phyloP scores from a whole-genome alignment of 2,329 filamentous ascomycete species.

The Aureobasidium sp. region DNA sequence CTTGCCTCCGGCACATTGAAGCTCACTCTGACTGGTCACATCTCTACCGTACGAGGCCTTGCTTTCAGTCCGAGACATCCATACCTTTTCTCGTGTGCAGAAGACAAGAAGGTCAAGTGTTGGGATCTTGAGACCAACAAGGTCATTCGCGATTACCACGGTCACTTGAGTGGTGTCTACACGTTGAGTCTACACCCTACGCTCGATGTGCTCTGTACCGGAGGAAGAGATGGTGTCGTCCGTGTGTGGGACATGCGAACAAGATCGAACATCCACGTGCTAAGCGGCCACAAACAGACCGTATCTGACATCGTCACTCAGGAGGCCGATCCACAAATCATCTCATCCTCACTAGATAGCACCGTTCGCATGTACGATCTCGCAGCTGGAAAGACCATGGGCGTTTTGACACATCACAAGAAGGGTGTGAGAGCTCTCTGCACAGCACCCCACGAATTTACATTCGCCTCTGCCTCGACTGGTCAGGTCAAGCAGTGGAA shows the following conservation, averaged over 20 bases:
- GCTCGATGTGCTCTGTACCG: constrained; percentile 87
- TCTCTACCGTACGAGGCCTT: constrained; percentile 83
- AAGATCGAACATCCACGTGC: constrained; percentile 87
- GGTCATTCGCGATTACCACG: constrained; percentile 93
- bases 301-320: constrained; percentile 86
- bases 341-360: constrained; percentile 84
- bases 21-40: constrained; percentile 86
- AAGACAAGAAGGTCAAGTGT: constrained; percentile 99
- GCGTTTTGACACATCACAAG: constrained; percentile 94
- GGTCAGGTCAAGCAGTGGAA: constrained; percentile 99
- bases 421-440: constrained; percentile 85
- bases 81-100: constrained; percentile 93
- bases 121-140: constrained; percentile 99
- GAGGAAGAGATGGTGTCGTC: constrained; percentile 87
- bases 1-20: constrained; percentile 76
- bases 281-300: constrained; percentile 83
- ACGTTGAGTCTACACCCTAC: constrained; percentile 88
- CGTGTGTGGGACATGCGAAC: constrained; percentile 99
- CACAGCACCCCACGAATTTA: constrained; percentile 86
- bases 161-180: constrained; percentile 92
- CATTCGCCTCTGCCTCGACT: constrained; percentile 86
- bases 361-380: constrained; percentile 93
- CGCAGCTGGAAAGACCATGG: constrained; percentile 91
- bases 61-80: constrained; percentile 90
- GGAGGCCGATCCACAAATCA: constrained; percentile 92